Conservation (phyloP, 371 early-diverging fungal species). For the Entomophthora muscae region DNA sequence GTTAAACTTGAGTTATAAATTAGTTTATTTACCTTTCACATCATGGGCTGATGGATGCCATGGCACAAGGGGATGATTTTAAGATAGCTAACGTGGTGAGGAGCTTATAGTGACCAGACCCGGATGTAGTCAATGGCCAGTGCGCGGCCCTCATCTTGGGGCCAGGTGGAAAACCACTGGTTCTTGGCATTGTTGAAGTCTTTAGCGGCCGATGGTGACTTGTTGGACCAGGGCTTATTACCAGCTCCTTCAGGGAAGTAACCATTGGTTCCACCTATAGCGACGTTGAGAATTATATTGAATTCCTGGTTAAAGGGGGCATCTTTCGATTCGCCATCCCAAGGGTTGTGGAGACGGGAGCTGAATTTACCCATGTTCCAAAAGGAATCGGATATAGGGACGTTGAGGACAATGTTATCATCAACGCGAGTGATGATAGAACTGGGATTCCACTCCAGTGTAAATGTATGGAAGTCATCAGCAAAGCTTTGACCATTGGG, state of each 20-base stretch:
- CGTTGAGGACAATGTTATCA: constrained; percentile 24
- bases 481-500: constrained; percentile 20
- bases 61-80: no score
- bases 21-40: no score
- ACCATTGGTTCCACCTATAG: constrained; percentile 43
- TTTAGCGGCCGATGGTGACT: constrained; percentile 19
- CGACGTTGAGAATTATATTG: constrained; percentile 42
- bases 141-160: constrained; percentile 23
- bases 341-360: constrained; percentile 26
- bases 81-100: no score
- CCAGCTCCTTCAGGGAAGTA: constrained; percentile 35
- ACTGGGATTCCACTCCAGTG: constrained; percentile 37
- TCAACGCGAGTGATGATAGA: constrained; percentile 40
- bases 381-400: constrained; percentile 28
- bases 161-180: constrained; percentile 36
- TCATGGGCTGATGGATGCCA: no score
- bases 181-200: constrained; percentile 25
- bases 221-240: constrained; percentile 18
- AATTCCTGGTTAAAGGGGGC: constrained; percentile 50
- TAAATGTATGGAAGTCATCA: constrained; percentile 24
- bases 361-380: constrained; percentile 25
- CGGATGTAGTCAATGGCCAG: constrained; percentile 29
- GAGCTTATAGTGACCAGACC: constrained; percentile 14
- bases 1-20: no score
- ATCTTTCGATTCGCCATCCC: constrained; percentile 23